Base-by-base conservation (phyloP, 2,329 filamentous ascomycete genomes). In the Penicillium sclerotiorum region DNA sequence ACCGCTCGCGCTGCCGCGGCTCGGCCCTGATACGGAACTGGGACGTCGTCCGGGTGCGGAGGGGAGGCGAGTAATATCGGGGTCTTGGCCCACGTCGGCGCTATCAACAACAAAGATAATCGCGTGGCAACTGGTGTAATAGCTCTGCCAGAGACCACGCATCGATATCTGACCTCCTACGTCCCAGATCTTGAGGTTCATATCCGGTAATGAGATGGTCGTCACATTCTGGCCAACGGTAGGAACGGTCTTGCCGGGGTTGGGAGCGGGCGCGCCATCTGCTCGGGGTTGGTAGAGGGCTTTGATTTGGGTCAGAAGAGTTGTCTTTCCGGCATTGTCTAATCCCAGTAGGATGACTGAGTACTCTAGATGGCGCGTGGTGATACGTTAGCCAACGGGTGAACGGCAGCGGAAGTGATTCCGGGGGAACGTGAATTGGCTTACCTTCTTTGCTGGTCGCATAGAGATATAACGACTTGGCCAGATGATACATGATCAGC, bases 101-200 rank as follows among this genome's bases (percentile, higher is more conserved):
- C 88, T 93, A 75, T 99, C 94, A 64, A 99, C 90, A 52, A 99
- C 91, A 73, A 97, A 99, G 56, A 99, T 90, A 64, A 99, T 96
- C 59, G 94, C 94, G 71, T 99, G 94, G 65, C 91, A 95, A 70
- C 85, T 89, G 43, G 85, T 80, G 78, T 96, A 99, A 77, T 99
- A 99, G 72, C 86, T 90, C 72, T 96, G 90, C 94, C 94, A 99
- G 25, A 97, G 83, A 56, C 88, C 87, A 55, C 94, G 87, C 67
- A 99, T 82, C 22, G 84, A 88, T 66, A 94, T 85, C 73, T 99
- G 94, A 6, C 94, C 94, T 57, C 94, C 94, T 1, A 99, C 90
- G 69, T 99, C 94, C 94, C 94, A 97, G 63, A 99, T 88, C 78
- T 96, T 96, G 67, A 99, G 80, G 78, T 97, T 96, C 84, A 96